These are phyloP conservation scores for Abrus precatorius DNA, from an alignment of 306 rosid genomes.

Conservation along the genomic window DNA sequence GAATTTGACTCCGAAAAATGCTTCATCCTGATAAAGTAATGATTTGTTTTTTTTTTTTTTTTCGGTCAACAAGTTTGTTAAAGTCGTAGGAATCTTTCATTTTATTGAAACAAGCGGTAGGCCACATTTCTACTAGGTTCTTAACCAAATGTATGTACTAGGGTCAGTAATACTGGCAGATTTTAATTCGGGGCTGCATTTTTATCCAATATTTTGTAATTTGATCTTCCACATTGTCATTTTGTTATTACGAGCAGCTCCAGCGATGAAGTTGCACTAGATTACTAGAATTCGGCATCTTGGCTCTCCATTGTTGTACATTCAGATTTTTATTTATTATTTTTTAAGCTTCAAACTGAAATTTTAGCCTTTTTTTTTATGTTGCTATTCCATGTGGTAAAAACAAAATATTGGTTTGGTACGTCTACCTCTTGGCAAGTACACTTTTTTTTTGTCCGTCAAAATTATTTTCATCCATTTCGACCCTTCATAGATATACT, in stretches of 20 bases:
- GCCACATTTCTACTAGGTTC: background rate
- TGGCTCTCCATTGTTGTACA: background rate
- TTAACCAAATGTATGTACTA: background rate
- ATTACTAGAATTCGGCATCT: background rate
- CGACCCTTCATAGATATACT: background rate
- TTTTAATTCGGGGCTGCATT: slow-evolving; percentile 16
- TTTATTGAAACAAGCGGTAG: background rate
- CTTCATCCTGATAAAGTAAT: slow-evolving; percentile 60
- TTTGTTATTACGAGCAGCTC: background rate
- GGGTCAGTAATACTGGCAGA: background rate
- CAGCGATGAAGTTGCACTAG: background rate
- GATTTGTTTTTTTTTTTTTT: background rate
- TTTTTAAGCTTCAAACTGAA: slow-evolving; percentile 4
- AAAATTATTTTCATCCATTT: background rate
- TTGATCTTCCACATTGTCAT: slow-evolving; percentile 13
- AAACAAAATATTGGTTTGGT: too few relatives aligned
- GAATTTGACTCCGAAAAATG: slow-evolving; percentile 69
- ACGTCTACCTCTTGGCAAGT: too few relatives aligned
- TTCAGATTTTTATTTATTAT: background rate
- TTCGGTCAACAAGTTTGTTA: background rate
- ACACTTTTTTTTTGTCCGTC: too few relatives aligned
- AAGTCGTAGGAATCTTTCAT: slow-evolving; percentile 7
- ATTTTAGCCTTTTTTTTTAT: background rate
- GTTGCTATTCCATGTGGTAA: background rate
- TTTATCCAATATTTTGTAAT: background rate